Evolutionary conservation across 1,284 basidiomycete genomes (phyloP).

Genomic region (Mycosarcoma mackinlayi): DNA sequence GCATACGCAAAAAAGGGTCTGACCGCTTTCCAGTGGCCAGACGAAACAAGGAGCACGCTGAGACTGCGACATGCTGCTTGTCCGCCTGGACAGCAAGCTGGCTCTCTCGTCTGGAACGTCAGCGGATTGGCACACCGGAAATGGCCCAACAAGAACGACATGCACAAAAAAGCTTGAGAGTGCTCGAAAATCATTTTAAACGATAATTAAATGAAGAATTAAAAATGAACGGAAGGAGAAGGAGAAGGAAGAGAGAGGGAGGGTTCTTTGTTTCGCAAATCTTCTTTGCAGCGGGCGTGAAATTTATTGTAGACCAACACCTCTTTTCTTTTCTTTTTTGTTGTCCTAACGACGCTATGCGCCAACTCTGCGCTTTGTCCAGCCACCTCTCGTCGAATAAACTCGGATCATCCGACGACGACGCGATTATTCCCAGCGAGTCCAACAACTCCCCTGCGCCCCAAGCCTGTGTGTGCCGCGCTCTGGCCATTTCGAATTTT

Average conservation of each 20-base stretch:
- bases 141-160: slow-evolving; percentile 12
- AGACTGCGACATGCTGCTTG: background rate
- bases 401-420: too few species aligned
- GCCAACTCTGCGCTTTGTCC: background rate
- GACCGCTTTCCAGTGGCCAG: slow-evolving; percentile 2
- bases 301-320: slow-evolving; percentile 15
- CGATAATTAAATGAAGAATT: too few species aligned
- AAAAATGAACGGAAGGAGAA: too few species aligned
- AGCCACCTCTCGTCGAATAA: too few species aligned
- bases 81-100: too few species aligned
- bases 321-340: slow-evolving; percentile 8
- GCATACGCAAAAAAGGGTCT: background rate
- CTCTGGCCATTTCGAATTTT: too few species aligned
- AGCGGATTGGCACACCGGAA: background rate
- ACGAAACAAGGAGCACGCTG: background rate
- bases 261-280: background rate
- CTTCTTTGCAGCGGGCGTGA: background rate
- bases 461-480: background rate
- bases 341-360: too few species aligned
- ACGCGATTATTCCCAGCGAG: background rate
- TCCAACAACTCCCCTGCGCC: slow-evolving; percentile 1
- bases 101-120: too few species aligned
- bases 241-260: background rate
- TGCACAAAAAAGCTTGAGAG: slow-evolving; percentile 7
- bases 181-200: too few species aligned